Percentiles rank a stretch among this genome's conserved stretches.
These are phyloP conservation scores for Backusella mclennaniae DNA, from an alignment of 192 early-diverging fungal species.

Conservation along the genomic window DNA sequence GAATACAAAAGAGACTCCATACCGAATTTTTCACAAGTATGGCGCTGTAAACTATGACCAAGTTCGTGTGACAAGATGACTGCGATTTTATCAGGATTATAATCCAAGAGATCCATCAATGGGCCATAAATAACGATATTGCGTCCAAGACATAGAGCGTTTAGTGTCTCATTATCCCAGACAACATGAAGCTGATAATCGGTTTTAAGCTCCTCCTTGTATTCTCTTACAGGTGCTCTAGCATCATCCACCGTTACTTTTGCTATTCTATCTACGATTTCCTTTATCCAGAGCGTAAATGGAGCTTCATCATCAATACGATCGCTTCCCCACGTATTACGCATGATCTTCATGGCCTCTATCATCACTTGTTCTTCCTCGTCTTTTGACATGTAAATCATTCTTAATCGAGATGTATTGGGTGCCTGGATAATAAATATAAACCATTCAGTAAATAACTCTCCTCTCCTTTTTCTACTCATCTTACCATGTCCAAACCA, in stretches of 20 bases:
- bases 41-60: constrained; percentile 51
- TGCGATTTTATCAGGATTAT: constrained; percentile 47
- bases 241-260: constrained; percentile 31
- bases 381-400: constrained; percentile 45
- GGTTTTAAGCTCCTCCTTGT: background rate
- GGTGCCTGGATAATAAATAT: constrained; percentile 33
- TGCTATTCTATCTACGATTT: constrained; percentile 30
- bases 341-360: constrained; percentile 18
- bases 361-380: constrained; percentile 43
- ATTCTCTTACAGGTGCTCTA: constrained; percentile 26
- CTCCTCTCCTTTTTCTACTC: background rate
- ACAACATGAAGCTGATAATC: constrained; percentile 31
- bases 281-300: constrained; percentile 28
- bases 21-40: constrained; percentile 54
- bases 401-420: constrained; percentile 51
- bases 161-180: constrained; percentile 25
- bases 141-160: constrained; percentile 36
- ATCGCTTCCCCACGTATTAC: constrained; percentile 3
- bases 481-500: constrained; percentile 31
- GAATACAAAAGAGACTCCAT: constrained; percentile 47
- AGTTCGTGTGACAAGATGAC: constrained; percentile 56
- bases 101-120: constrained; percentile 32
- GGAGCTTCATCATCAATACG: constrained; percentile 14
- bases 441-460: background rate
- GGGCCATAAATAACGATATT: constrained; percentile 30